A percentile compares a stretch with the other conserved stretches of the same genome.
phyloP scores from a whole-genome alignment of 2,329 filamentous ascomycete species.

The Ophiostoma perfectum region DNA sequence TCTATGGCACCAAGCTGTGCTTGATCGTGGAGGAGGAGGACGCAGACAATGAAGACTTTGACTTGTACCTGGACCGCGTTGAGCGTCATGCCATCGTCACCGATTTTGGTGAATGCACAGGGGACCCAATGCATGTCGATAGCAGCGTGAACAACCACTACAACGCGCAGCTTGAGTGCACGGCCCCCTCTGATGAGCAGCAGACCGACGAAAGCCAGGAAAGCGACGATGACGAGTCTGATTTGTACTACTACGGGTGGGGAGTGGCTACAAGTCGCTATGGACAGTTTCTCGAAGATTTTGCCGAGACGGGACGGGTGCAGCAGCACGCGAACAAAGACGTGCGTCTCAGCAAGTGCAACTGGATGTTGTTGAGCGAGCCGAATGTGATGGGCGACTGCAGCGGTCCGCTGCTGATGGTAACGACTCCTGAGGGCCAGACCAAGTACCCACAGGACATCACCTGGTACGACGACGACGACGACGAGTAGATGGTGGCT shows the following conservation, averaged over 20 bases:
- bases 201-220: background rate
- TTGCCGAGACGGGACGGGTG: background rate
- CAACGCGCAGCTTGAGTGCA: no score
- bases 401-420: slow-evolving; percentile 16
- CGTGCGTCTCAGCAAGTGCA: slow-evolving; percentile 3
- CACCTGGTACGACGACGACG: slow-evolving; percentile 12
- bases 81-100: background rate
- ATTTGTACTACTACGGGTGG: background rate
- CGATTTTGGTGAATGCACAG: background rate
- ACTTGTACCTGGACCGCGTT: background rate
- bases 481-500: background rate
- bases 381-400: slow-evolving; percentile 20
- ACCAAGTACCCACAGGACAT: slow-evolving; percentile 25
- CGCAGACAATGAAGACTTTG: slow-evolving; percentile 4
- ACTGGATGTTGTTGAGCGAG: slow-evolving; percentile 17
- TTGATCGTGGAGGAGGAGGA: background rate
- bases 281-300: background rate
- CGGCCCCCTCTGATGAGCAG: background rate
- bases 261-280: background rate
- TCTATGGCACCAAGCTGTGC: background rate
- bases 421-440: slow-evolving; percentile 23
- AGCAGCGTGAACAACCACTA: background rate
- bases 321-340: background rate
- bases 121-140: background rate
- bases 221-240: background rate